Base-by-base conservation (phyloP, 768 basidiomycete genomes). In the Clitopilus passeckerianus region DNA sequence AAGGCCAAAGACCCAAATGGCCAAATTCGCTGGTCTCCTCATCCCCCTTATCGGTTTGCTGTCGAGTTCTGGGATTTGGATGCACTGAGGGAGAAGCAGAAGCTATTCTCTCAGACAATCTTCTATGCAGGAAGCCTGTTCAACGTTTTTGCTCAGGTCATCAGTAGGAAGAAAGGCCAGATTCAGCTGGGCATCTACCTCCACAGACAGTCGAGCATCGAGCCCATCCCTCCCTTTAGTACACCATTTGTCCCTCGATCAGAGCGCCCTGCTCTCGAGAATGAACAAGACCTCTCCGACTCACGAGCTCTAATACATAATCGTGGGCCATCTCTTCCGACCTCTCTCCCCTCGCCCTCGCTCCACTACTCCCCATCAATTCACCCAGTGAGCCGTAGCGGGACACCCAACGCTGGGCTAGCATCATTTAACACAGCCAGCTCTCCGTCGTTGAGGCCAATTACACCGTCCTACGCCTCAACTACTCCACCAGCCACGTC, bases 41-140 rank as follows among this genome's bases (percentile, higher is more conserved):
- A 85, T 66, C 86, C 89, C 50, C 95, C 95, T 0, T 90, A 80
- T 72, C 83, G 94, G 20, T 93, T 96, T 68, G 84, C 85, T 8
- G 91, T 93, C 56, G 94, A 96, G 71, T 96, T 96, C 68, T 95
- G 91, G 89, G 89, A 90, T 66, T 80, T 93, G 18, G 87, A 90
- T 61, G 73, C 78, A 34, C 78, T 97, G 37, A 88, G 86, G 59
- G 94, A 96, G 74, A 96, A 95, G 73, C 85, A 86, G 55, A 80
- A 93, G 15, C 71, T 91, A 55, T 86, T 95, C 70, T 92, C 90
- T 7, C 85, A 86, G 57, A 97, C 94, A 2, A 80, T 95, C 57
- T 95, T 91, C 85, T 91, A 94, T 68, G 93, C 90, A 1, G 95
- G 95, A 8, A 92, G 84, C 65, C 75, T 91, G 66, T 95, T 87